Conservation (phyloP, 768 basidiomycete genomes). For the Nevesoporus exiguus region DNA sequence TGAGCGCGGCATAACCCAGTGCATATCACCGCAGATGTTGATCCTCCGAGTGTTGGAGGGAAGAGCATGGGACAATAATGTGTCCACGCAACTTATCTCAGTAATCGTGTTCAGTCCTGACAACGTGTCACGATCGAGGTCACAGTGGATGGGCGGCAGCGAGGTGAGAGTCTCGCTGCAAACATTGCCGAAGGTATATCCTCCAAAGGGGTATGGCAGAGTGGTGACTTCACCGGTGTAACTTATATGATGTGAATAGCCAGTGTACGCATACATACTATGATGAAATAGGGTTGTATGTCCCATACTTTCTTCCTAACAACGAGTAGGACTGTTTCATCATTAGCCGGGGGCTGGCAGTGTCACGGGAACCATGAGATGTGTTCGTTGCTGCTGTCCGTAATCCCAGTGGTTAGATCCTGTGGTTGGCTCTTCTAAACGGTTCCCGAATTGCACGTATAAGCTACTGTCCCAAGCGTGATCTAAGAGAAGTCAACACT, state of each 20-base stretch:
- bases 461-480: too few relatives aligned
- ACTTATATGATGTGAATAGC: neutral
- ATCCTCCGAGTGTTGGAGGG: neutral
- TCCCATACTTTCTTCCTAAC: too few relatives aligned
- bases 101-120: neutral
- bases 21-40: constrained; percentile 14
- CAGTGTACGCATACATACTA: too few relatives aligned
- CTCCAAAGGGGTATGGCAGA: neutral
- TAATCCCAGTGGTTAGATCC: too few relatives aligned
- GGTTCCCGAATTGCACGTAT: too few relatives aligned
- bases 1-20: constrained; percentile 5
- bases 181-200: neutral
- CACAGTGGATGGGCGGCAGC: neutral
- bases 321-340: too few relatives aligned
- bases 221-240: neutral
- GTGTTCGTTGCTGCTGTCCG: too few relatives aligned
- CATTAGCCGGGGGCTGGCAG: too few relatives aligned
- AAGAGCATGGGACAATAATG: neutral
- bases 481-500: too few relatives aligned
- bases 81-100: neutral
- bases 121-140: neutral
- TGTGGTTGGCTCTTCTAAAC: too few relatives aligned
- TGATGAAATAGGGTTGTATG: too few relatives aligned
- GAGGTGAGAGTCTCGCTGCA: neutral
- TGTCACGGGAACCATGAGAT: too few relatives aligned